Evolutionary conservation across 2,329 filamentous ascomycete genomes (phyloP), one percentile per base, ranked within the genome.

Genomic region (Cryphonectria japonica): DNA sequence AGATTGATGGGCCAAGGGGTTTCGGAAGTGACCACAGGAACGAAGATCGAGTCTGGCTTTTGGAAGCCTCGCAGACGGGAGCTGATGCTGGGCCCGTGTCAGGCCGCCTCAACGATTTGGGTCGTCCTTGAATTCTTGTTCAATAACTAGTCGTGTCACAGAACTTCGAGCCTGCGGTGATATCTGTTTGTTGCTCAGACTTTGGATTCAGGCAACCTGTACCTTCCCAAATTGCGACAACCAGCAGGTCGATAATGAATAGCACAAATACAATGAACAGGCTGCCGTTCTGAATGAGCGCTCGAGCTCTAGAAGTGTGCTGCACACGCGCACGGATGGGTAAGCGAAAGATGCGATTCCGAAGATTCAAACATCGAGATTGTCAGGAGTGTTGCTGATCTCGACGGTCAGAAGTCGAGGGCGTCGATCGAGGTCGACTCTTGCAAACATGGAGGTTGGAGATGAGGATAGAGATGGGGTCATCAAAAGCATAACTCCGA

Each of bases 401-500:
- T 61, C 59, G 7, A 59, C 29, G 13, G 54, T 19, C 54, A 34
- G 11, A 37, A 61, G 22, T 14, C 22, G n/a, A 61, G 59, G 34
- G 59, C 39, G 59, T 61, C 34, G 59, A 13, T 32, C 54, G 26
- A 59, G 13, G 54, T 32, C 54, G 26, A 19, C 34, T 37, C 34
- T 61, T 50, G 7, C 22, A 19, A 61, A n/a, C 26, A 16, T 61
- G 59, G 32, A 61, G 16, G 59, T 61, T 61, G 59, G 59, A 61
- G 59, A n/a, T 39, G 57, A 29, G n/a, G 52, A 57, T 22, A 29
- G 13, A 59, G 54, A 59, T 59, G 54, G 54, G 54, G 54, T 59
- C 54, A 59, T 29, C 54, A 26, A 26, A 26, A 59, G 54, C 54
- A 59, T 59, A 59, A 59, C 29, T 59, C 54, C 54, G 54, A 59